Conservation (phyloP, 2,329 filamentous ascomycete species). For the Ceratocystis papillata region DNA sequence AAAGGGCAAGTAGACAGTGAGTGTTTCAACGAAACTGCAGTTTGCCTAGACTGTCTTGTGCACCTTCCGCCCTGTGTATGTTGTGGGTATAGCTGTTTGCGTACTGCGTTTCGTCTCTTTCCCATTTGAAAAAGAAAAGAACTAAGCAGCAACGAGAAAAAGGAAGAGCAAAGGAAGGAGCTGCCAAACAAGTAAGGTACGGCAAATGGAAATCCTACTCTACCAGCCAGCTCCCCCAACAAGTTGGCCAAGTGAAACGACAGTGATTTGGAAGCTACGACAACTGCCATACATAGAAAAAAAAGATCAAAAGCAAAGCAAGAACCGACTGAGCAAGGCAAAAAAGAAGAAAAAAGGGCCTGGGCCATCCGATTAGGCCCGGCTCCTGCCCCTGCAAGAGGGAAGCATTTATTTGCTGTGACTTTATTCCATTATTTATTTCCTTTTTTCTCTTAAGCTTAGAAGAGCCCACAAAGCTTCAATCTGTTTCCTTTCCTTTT, state of each 20-base stretch:
- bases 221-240: conserved; percentile 1
- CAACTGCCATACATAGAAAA: background rate
- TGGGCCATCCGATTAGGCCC: background rate
- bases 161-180: background rate
- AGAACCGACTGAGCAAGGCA: background rate
- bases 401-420: background rate
- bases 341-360: background rate
- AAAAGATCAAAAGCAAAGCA: background rate
- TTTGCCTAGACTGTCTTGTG: background rate
- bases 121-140: background rate
- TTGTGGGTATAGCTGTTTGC: background rate
- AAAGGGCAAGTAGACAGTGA: background rate
- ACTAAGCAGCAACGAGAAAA: background rate
- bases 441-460: conserved; percentile 1
- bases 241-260: conserved; percentile 2
- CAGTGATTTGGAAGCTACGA: background rate
- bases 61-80: background rate
- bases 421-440: background rate
- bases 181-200: conserved; percentile 5
- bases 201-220: background rate
- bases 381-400: background rate
- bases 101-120: background rate
- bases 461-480: background rate
- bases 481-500: background rate
- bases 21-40: background rate